Evolutionary conservation across 192 early-diverging fungal species (phyloP), one percentile per base, ranked within the genome.

Genomic region (Coemansia sp.): DNA sequence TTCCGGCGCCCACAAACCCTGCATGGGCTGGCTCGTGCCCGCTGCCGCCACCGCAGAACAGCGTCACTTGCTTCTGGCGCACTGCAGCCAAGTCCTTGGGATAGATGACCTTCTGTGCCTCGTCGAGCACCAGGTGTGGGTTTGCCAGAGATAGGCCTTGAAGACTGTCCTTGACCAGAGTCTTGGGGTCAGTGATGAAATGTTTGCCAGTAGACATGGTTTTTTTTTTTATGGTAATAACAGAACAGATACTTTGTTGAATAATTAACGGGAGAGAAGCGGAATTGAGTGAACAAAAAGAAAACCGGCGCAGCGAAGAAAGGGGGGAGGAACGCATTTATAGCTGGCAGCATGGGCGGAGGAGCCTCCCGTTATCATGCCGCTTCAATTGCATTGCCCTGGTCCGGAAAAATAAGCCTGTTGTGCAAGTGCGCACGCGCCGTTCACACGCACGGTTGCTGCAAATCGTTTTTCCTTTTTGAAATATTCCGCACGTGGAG

Each of bases 21-120:
- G 87, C 86, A 47, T 92, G 91, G 5, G 89, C 80, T 6, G 92
- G 92, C 65, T 95, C 92, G 66, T 95, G 92, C 18, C 92, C 92
- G 38, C 83, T 71, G 32, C 92, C 92, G 49, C 92, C 92, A 23
- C 92, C 92, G 60, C 85, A 87, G 50, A 93, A 77, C 8, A 93
- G 69, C 0, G 91, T 87, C 29, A 93, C 91, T 62, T 91, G 87
- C 24, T 73, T 56, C 21, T 54, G 47, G 53, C 82, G 84, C 27
- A 85, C 59, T 9, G 48, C 38, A 3, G 80, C 81, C 6, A 87
- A 67, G 47, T 87, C 74, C 30, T 77, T 71, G 42, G 68, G 57
- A 35, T 84, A 92, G 12, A 90, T 65, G 28, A 91, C 89, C 65
- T 88, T 88, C 57, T 88, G 65, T 42, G 69, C 65, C 22, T 83